Evolutionary conservation across 192 early-diverging fungal species (phyloP), one percentile per base, ranked within the genome.

Genomic region (Spizellomyces sp.): DNA sequence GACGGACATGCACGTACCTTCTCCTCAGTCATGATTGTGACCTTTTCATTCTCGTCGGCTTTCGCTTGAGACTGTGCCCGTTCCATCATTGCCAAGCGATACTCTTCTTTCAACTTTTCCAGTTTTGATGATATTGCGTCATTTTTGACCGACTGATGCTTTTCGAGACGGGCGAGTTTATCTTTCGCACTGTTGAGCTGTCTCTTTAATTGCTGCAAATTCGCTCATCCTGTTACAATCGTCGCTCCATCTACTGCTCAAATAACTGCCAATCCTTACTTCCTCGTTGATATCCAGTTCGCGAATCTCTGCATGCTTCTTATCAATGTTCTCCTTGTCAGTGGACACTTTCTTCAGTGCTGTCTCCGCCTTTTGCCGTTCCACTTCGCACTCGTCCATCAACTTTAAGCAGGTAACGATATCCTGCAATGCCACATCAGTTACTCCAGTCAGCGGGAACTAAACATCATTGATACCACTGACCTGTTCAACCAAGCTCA

Each of bases 341-440:
- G 41, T 52, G 9, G 54, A 42, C 19, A 81, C 66, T 17, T 72
- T 73, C 6, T 48, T 17, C n/a, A 57, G n/a, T 9, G 79, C 75
- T 36, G 83, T 82, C 45, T 86, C 73, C 14, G 81, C 80, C 54
- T 81, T 76, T 8, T 79, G 76, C 41, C 79, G 79, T 64, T 84
- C 81, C 2, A 71, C 75, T 65, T 91, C 83, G 64, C 86, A 87
- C n/a, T 92, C 88, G 42, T 80, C 73, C 87, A 90, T 87, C 48
- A 87, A 80, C 68, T 84, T 81, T 4, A 85, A 71, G 73, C 84
- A 87, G 44, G 59, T 73, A 8, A 64, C 71, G 12, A 91, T 71
- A 60, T 92, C 91, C 85, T 82, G 41, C 6, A 44, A 9, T 43
- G 9, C 12, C 64, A 27, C 64, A 14, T 17, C 17, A 66, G 27